Evolutionary conservation across 768 basidiomycete species (phyloP).

Genomic region (Lactarius hengduanensis): DNA sequence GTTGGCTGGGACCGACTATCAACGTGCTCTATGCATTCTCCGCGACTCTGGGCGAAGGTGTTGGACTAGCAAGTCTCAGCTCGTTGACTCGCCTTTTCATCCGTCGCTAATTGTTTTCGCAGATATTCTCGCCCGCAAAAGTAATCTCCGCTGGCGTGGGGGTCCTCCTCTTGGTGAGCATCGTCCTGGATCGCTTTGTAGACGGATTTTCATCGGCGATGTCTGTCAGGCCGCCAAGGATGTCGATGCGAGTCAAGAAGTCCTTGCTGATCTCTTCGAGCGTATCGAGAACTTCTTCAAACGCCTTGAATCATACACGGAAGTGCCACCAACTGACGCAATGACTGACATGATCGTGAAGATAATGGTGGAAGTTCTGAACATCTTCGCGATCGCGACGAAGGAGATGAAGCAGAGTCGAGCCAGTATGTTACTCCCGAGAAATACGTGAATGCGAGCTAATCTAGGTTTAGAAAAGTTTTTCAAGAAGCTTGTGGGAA

Average conservation of each 20-base stretch:
- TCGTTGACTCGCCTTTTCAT: not conserved
- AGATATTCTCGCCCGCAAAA: not conserved
- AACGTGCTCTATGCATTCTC: not conserved
- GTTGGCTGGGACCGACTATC: not conserved
- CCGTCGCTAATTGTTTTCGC: not conserved
- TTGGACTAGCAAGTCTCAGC: not conserved
- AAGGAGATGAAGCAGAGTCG: not conserved
- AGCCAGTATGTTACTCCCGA: not conserved
- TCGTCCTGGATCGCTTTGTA: not conserved
- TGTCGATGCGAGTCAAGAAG: not conserved
- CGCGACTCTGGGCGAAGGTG: not conserved
- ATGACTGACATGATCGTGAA: not conserved
- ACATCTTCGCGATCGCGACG: not conserved
- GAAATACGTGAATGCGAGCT: not conserved
- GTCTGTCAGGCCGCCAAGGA: not conserved
- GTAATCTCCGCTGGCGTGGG: not conserved
- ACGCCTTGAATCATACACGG: not conserved
- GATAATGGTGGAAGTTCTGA: not conserved
- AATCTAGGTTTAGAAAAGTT: not conserved
- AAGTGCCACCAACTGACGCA: not conserved
- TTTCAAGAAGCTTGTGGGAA: not conserved
- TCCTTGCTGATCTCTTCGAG: not conserved
- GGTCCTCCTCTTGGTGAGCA: not conserved
- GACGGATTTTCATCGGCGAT: not conserved
- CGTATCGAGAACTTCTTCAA: conserved; percentile 1